These are phyloP conservation scores for Mucor saturninus DNA, from an alignment of 371 early-diverging fungal species.

Conservation along the genomic window DNA sequence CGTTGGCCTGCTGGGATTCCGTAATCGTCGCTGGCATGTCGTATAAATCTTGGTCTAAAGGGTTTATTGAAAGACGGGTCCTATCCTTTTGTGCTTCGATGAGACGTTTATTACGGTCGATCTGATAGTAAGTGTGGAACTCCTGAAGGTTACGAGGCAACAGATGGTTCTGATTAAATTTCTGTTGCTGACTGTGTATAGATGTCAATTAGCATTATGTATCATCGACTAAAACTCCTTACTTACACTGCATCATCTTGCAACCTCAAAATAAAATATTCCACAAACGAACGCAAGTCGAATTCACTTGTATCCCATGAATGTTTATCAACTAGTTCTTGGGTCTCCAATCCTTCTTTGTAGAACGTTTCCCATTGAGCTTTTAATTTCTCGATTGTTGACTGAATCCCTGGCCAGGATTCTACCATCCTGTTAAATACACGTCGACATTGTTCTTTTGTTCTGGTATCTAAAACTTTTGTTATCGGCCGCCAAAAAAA, in stretches of 20 bases:
- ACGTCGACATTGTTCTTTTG: slow-evolving; percentile 15
- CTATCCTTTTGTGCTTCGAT: not conserved
- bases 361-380: slow-evolving; percentile 18
- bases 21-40: not conserved
- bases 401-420: not conserved
- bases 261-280: slow-evolving; percentile 22
- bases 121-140: not conserved
- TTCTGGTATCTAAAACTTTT: slow-evolving; percentile 8
- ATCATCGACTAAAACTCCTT: not conserved
- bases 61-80: not conserved
- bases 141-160: not conserved
- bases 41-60: not conserved
- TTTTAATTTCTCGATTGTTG: slow-evolving; percentile 7
- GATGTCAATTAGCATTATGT: not conserved
- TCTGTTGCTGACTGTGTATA: not conserved
- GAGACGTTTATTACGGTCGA: not conserved
- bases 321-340: slow-evolving; percentile 19
- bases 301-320: slow-evolving; percentile 22
- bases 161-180: not conserved
- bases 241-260: slow-evolving; percentile 7
- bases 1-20: not conserved
- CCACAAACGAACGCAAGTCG: slow-evolving; percentile 18
- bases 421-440: not conserved
- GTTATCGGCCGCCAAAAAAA: slow-evolving; percentile 27
- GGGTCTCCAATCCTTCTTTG: slow-evolving; percentile 11